Base-by-base conservation (phyloP, 177 flowering plant genomes). In the Vitis hybrid region DNA sequence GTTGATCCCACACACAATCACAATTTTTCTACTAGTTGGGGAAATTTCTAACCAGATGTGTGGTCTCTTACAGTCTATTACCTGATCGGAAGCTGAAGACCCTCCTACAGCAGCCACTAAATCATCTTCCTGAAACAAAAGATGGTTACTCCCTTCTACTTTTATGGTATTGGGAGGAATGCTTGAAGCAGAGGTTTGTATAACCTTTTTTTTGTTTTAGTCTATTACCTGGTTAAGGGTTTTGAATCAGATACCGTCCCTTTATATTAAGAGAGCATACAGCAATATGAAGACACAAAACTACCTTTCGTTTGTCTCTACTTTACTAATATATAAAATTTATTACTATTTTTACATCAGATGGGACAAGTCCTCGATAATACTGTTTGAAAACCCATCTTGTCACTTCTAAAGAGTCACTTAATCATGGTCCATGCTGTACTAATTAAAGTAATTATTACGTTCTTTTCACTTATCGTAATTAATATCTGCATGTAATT, bases 81-180 rank as follows among this genome's bases (percentile, higher is more conserved):
- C 99, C 98, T 17, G 99, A 94, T 74, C 93, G 94, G 17, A 96
- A 96, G 84, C 79, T 96, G 74, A 94, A 92, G 78, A 80, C 60
- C 30, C 86, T 96, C 55, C 65, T 88, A 71, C 98, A 96, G 78
- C 86, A 78, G 58, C 98, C 96, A 8, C 62, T 96, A 54, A 81
- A 87, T 79, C 87, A 78, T 66, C 86, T 96, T 64, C 87, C 99
- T 14, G 98, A 92, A 55, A 76, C 90, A 26, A 96, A 87, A 80
- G 98, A 92, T 79, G 97, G 98, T 56, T 65, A 92, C 65, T 92
- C 97, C 49, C 93, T 96, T 75, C 78, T 96, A 59, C 97, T 96
- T 49, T 85, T 92, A 62, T 96, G 99, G 99, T 83, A 92, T 75
- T 96, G 91, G 92, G 99, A 96, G 77, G 98, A 94, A 21, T 90